These are phyloP conservation scores for Verticillium albo-atrum DNA, from an alignment of 2,329 filamentous ascomycete species.

Conservation along the genomic window DNA sequence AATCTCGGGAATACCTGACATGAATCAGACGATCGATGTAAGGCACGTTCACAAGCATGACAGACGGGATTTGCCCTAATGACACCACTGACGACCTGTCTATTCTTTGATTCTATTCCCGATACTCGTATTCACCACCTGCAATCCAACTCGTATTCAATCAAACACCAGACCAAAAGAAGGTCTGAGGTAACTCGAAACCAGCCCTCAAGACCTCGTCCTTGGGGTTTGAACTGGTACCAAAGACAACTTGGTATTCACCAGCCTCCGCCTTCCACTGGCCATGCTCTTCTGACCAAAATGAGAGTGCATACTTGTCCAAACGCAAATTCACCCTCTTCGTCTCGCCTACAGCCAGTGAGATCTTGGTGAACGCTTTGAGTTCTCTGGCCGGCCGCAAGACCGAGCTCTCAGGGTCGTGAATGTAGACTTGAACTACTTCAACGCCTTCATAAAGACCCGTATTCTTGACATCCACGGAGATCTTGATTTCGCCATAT, in stretches of 20 bases:
- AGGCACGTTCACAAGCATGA: no score
- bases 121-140: no score
- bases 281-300: slow-evolving; percentile 63
- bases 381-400: slow-evolving; percentile 57
- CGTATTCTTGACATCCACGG: slow-evolving; percentile 8
- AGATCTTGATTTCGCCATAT: slow-evolving; percentile 37
- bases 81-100: no score
- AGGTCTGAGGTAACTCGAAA: slow-evolving; percentile 4
- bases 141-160: no score
- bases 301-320: slow-evolving; percentile 35
- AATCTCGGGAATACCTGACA: no score
- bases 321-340: slow-evolving; percentile 47
- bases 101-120: no score
- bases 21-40: no score
- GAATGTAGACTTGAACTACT: slow-evolving; percentile 55
- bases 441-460: slow-evolving; percentile 9
- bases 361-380: slow-evolving; percentile 62
- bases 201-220: slow-evolving; percentile 5
- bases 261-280: slow-evolving; percentile 65
- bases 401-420: slow-evolving; percentile 35
- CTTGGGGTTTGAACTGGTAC: slow-evolving; percentile 6
- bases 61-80: no score
- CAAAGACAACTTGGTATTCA: slow-evolving; percentile 56
- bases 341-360: slow-evolving; percentile 53
- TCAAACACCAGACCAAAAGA: slow-evolving; percentile 11